Evolutionary conservation across 2,329 filamentous ascomycete genomes (phyloP), one percentile per base, ranked within the genome.

Genomic region (Stagonosporopsis rhizophila): DNA sequence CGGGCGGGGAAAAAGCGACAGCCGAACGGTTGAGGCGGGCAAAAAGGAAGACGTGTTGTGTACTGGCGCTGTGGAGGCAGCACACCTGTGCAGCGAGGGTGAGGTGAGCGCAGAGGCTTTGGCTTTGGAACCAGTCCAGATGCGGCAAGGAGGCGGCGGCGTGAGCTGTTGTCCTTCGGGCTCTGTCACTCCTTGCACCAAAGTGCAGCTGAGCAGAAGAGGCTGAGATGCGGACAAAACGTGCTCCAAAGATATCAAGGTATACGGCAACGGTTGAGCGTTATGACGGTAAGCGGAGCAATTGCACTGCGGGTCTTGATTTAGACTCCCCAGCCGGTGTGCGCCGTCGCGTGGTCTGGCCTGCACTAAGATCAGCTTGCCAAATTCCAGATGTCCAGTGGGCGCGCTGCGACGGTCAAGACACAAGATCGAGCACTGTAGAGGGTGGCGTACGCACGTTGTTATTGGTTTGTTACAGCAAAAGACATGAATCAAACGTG

Each of bases 61-160:
- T 52, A 65, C 61, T 67, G 59, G 61, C 62, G 63, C 63, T 39
- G 61, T 62, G 62, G 59, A 69, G 64, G 67, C 66, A 67, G 66
- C 64, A 65, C 53, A 44, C 53, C 53, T 44, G 53, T 44, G 48
- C 53, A 56, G 60, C 60, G 61, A 66, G 60, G 53, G 65, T 66
- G 67, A 64, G 65, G 60, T 53, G 50, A 53, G 56, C 53, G 53
- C 48, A 49, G 56, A 56, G 55, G 57, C 57, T 59, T 53, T 45
- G 55, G 57, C 57, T 59, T 53, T 40, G 51, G 55, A 55, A 52
- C 57, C 52, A 58, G 42, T 46, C 64, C 60, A 66, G 62, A 47
- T 62, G 55, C 54, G 53, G 67, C 60, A 63, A 68, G 65, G 58
- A 37, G 51, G 44, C 64, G 46, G 50, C 53, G 53, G 47, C 53